phyloP scores from a whole-genome alignment of 1,284 basidiomycete species.

The Sporisorium exsertum region DNA sequence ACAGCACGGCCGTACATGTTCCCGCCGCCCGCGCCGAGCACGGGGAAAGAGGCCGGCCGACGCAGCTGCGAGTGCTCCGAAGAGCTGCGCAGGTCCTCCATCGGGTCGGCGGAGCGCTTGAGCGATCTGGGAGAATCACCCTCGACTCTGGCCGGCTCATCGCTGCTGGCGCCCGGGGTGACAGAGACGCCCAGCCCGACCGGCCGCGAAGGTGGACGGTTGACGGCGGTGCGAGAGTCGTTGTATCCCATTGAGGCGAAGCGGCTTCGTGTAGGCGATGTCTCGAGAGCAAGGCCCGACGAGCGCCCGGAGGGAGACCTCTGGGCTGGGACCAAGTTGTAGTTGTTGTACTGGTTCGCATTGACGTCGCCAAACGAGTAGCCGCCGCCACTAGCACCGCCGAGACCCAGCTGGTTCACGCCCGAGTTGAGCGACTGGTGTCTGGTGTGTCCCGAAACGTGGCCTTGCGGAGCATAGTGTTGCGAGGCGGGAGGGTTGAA shows the following conservation, averaged over 20 bases:
- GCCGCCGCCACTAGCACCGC: constrained; percentile 22
- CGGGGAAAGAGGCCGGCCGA: constrained; percentile 48
- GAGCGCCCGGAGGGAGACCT: constrained; percentile 34
- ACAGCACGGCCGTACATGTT: constrained; percentile 37
- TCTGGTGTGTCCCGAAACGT: constrained; percentile 34
- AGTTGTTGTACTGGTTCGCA: constrained; percentile 43
- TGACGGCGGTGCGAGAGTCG: constrained; percentile 28
- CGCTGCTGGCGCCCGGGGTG: constrained; percentile 26
- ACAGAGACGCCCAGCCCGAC: constrained; percentile 43
- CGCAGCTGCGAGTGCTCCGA: constrained; percentile 41
- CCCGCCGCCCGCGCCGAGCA: constrained; percentile 29
- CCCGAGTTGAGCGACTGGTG: constrained; percentile 47
- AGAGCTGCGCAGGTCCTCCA: constrained; percentile 37
- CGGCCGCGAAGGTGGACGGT: constrained; percentile 31
- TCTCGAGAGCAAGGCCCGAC: constrained; percentile 23
- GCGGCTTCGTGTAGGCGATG: constrained; percentile 41
- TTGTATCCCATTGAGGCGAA: constrained; percentile 42
- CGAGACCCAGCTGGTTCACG: constrained; percentile 39
- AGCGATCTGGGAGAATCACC: constrained; percentile 44
- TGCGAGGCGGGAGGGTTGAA: constrained; percentile 36
- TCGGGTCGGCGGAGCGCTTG: constrained; percentile 46
- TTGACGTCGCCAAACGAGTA: constrained; percentile 39
- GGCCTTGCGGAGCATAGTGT: constrained; percentile 26
- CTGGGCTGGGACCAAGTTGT: constrained; percentile 43
- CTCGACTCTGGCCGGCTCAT: constrained; percentile 29